Evolutionary conservation across 2,329 filamentous ascomycete genomes (phyloP).

Genomic region (Cladosporium sp.): DNA sequence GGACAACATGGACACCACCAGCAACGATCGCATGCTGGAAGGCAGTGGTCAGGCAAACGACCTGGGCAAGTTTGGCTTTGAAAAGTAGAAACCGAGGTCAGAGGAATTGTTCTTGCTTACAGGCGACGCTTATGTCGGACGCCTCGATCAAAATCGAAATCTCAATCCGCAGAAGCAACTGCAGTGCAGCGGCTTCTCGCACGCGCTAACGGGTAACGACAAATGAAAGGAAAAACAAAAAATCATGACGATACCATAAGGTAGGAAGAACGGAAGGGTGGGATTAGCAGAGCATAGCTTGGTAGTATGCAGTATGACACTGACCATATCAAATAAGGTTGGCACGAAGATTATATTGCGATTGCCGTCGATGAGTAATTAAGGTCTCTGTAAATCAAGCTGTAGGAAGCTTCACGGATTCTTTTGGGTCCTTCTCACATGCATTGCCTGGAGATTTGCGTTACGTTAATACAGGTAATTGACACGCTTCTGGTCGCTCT

Average conservation of each 20-base stretch:
- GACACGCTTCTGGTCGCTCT: no score
- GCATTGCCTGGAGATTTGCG: background rate
- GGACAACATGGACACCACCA: constrained; percentile 56
- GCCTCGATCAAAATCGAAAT: background rate
- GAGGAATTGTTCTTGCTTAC: background rate
- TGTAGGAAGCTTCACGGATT: background rate
- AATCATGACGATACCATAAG: constrained; percentile 1
- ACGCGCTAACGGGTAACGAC: constrained; percentile 10
- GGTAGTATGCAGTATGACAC: background rate
- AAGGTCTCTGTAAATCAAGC: background rate
- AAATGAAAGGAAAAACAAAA: background rate
- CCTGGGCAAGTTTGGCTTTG: constrained; percentile 64
- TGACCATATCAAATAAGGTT: background rate
- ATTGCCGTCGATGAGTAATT: background rate
- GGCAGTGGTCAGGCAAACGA: constrained; percentile 37
- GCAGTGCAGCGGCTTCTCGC: background rate
- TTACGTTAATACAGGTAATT: no score
- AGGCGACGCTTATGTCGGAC: background rate
- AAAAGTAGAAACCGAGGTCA: constrained; percentile 39
- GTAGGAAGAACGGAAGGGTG: background rate
- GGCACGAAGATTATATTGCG: background rate
- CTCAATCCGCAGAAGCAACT: background rate
- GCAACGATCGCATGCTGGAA: constrained; percentile 40
- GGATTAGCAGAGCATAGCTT: background rate
- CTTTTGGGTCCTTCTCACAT: background rate